Conservation (phyloP, 345 rosid genomes). For the Moringa oleifera region DNA sequence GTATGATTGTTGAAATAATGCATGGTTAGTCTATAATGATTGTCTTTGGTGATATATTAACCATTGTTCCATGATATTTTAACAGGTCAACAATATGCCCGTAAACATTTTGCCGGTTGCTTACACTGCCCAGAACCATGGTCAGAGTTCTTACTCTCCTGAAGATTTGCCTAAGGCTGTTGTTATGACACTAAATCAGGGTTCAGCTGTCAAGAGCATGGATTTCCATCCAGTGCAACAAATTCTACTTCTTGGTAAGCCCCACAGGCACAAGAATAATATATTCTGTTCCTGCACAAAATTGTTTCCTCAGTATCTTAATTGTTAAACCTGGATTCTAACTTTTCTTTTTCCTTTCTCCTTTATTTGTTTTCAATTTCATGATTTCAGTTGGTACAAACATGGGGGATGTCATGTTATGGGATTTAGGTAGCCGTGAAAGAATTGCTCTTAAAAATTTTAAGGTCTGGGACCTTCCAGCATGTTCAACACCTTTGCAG, state of each 20-base stretch:
- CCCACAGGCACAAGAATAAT: constrained; percentile 9
- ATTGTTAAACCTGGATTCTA: constrained; percentile 11
- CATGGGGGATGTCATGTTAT: constrained; percentile 61
- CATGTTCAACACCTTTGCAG: constrained; percentile 59
- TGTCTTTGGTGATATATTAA: background rate
- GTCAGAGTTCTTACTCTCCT: constrained; percentile 64
- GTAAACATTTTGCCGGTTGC: constrained; percentile 60
- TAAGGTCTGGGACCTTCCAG: constrained; percentile 57
- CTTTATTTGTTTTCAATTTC: constrained; percentile 12
- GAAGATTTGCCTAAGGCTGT: constrained; percentile 78
- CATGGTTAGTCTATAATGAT: too few species aligned
- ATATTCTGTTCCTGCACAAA: constrained; percentile 7
- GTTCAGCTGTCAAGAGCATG: constrained; percentile 79
- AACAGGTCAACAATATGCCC: constrained; percentile 63
- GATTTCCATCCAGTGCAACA: constrained; percentile 85
- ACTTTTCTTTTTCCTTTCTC: constrained; percentile 5
- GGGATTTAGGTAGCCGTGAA: constrained; percentile 72
- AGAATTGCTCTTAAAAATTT: constrained; percentile 53
- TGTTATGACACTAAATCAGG: constrained; percentile 55
- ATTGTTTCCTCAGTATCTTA: background rate
- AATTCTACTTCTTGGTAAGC: constrained; percentile 74
- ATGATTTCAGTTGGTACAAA: constrained; percentile 69
- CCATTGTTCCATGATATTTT: constrained; percentile 7
- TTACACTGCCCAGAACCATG: constrained; percentile 60
- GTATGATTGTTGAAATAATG: background rate